phyloP scores from a whole-genome alignment of 1,284 basidiomycete genomes.

The Inonotus obliquus region DNA sequence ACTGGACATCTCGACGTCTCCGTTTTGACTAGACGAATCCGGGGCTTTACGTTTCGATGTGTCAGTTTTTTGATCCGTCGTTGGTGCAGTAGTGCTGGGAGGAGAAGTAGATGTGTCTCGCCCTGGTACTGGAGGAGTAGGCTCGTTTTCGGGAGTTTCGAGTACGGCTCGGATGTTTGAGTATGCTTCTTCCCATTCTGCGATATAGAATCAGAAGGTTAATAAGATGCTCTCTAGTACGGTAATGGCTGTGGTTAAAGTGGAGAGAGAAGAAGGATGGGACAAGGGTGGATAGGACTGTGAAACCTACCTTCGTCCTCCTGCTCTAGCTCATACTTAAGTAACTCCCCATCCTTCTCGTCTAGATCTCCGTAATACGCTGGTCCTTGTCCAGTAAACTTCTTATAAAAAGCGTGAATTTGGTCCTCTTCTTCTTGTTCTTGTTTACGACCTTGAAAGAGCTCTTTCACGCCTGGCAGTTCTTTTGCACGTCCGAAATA shows the following conservation, averaged over 20 bases:
- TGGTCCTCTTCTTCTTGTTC: conserved; percentile 84
- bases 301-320: conserved; percentile 77
- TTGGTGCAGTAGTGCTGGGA: conserved; percentile 17
- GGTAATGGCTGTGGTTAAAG: not conserved
- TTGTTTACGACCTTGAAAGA: conserved; percentile 81
- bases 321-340: conserved; percentile 66
- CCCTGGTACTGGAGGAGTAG: conserved; percentile 49
- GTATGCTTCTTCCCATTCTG: conserved; percentile 74
- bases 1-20: conserved; percentile 27
- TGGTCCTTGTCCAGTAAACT: conserved; percentile 85
- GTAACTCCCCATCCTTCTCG: conserved; percentile 68
- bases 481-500: conserved; percentile 98
- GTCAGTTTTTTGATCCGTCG: conserved; percentile 24
- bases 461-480: conserved; percentile 90
- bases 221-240: not conserved
- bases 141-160: conserved; percentile 46
- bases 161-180: conserved; percentile 52
- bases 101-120: conserved; percentile 27
- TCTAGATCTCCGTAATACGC: conserved; percentile 92
- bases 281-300: too few species aligned
- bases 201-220: conserved; percentile 1
- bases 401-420: conserved; percentile 76
- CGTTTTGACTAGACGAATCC: conserved; percentile 39
- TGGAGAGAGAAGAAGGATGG: not conserved
- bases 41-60: conserved; percentile 48